A percentile compares a stretch with the other conserved stretches of the same genome.
phyloP scores from a whole-genome alignment of 169 alveolate genomes.

The Besnoitia besnoiti region DNA sequence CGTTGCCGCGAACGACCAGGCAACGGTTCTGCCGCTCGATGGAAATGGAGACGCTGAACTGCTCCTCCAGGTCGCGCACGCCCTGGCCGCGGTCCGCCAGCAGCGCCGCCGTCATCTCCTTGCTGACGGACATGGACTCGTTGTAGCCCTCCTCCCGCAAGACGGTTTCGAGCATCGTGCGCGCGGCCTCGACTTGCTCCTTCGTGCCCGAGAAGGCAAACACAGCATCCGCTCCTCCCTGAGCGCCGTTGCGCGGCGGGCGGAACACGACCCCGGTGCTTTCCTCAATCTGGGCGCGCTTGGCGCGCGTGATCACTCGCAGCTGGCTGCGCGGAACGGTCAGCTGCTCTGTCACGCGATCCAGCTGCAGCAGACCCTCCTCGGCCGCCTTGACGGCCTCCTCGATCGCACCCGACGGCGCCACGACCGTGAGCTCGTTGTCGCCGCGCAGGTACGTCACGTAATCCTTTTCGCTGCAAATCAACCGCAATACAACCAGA shows the following conservation, averaged over 20 bases:
- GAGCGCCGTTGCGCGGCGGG: not conserved
- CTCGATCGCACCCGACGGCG: not conserved
- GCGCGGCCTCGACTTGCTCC: conserved; percentile 8
- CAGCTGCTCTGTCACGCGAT: not conserved
- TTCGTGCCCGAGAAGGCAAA: not conserved
- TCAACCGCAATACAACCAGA: not conserved
- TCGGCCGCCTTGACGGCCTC: conserved; percentile 14
- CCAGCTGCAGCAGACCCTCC: conserved; percentile 12
- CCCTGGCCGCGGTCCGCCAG: conserved; percentile 30
- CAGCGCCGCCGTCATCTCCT: conserved; percentile 39
- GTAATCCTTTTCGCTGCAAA: not conserved
- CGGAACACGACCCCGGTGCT: conserved; percentile 8
- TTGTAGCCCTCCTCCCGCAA: not conserved
- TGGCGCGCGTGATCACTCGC: conserved; percentile 8
- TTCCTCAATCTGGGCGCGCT: conserved; percentile 18
- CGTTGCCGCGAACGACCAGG: not conserved
- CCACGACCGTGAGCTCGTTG: not conserved
- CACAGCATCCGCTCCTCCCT: not conserved
- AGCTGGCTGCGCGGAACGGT: not conserved
- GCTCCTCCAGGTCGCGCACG: conserved; percentile 12
- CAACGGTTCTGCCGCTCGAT: not conserved
- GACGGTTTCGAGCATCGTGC: not conserved
- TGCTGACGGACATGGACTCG: not conserved
- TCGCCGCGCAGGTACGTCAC: conserved; percentile 24
- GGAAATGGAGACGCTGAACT: not conserved